Percentiles rank a stretch among this genome's conserved stretches.
Evolutionary conservation across 2,329 filamentous ascomycete species (phyloP).

Genomic region (Penicillium sp.): DNA sequence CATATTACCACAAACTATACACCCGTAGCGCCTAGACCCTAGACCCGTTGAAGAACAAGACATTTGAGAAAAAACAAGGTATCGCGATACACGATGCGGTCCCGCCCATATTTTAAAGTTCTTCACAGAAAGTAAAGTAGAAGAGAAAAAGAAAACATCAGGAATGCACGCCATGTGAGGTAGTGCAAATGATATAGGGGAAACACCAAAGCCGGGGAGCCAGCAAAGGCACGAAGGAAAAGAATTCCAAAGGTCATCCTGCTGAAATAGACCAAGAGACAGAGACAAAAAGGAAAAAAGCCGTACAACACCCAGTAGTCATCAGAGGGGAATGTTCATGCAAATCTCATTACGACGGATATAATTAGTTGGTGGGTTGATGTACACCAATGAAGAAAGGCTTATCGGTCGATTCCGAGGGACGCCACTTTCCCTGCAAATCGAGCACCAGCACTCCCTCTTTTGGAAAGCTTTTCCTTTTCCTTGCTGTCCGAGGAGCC

Average conservation of each 20-base stretch:
- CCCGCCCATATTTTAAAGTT: background rate
- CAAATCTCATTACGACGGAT: conserved; percentile 20
- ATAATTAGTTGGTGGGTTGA: conserved; percentile 10
- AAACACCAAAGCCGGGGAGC: background rate
- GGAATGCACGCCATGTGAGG: background rate
- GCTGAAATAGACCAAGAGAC: background rate
- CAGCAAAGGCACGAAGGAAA: background rate
- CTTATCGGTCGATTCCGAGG: conserved; percentile 40
- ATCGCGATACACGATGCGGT: background rate
- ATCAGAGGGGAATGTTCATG: conserved; percentile 19
- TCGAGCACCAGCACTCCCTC: conserved; percentile 70
- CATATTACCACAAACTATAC: background rate
- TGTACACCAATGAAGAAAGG: background rate
- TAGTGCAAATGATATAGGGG: background rate
- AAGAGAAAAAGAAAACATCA: background rate
- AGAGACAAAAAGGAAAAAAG: background rate
- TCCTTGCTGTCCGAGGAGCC: conserved; percentile 45
- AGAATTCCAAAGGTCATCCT: background rate
- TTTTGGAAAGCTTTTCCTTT: conserved; percentile 69
- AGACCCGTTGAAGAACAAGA: background rate
- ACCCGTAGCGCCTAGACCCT: background rate
- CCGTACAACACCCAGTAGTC: conserved; percentile 10
- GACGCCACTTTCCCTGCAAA: conserved; percentile 50
- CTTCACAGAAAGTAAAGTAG: background rate
- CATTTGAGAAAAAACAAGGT: background rate